A percentile compares a stretch with the other conserved stretches of the same genome.
phyloP scores from a whole-genome alignment of 75 land plant species.

The Pinus albicaulis region DNA sequence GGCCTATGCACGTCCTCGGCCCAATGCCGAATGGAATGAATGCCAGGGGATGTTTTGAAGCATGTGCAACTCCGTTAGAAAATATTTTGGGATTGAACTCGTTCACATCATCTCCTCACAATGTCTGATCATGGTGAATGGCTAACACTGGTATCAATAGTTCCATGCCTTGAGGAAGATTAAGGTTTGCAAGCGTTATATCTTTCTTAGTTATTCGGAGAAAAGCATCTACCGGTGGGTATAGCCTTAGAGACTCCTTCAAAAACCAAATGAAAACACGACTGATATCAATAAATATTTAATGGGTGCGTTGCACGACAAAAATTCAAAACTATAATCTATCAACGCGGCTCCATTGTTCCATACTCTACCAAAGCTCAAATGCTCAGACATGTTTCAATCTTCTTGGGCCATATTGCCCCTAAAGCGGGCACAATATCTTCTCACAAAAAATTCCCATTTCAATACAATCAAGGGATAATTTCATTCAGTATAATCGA shows the following conservation, averaged over 20 bases:
- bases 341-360: neutral
- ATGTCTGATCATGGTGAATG: no score
- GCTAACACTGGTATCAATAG: slow-evolving; percentile 16
- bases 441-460: no score
- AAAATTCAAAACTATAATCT: no score
- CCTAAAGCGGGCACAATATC: neutral
- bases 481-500: no score
- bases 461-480: no score
- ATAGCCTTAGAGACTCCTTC: slow-evolving; percentile 31
- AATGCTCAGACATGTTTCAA: neutral
- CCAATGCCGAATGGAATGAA: slow-evolving; percentile 61
- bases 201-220: slow-evolving; percentile 11
- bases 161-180: no score
- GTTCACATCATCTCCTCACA: no score
- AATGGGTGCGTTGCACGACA: no score
- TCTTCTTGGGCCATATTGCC: neutral
- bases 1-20: slow-evolving; percentile 52
- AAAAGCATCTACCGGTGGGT: slow-evolving; percentile 24
- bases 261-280: no score
- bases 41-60: no score
- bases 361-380: neutral
- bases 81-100: slow-evolving; percentile 31
- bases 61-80: slow-evolving; percentile 7
- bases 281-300: no score
- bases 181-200: no score